Evolutionary conservation across 2,329 filamentous ascomycete species (phyloP), one percentile per base, ranked within the genome.

Genomic region (Paraconiothyrium brasiliense): DNA sequence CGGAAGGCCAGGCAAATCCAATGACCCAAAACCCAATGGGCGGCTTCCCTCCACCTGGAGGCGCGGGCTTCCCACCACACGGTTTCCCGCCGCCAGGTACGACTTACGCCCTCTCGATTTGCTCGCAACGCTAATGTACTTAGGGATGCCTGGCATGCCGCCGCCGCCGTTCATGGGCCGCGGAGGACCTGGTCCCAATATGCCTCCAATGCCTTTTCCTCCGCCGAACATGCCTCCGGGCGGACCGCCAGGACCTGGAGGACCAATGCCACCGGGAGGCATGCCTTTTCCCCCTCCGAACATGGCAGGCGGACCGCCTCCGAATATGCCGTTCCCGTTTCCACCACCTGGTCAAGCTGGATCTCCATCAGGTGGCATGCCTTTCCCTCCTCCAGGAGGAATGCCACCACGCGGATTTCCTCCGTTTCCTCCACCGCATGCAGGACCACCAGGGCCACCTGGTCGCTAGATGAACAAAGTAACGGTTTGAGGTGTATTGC

Each of bases 1-100:
- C 93, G 70, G 95, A 97, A 82, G 95, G 95, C 73, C 93, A 97
- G 79, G 88, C 89, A 64, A 97, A 97, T 79, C 94, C 92, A 55
- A 93, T 95, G 88, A 88, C 94, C 52, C 76, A 77, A 48, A 67
- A 65, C 22, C 72, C 69, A n/a, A 66, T 76, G 66, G 86, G 84
- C 11, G 83, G 85, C 37, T 76, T 76, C 44, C 76, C 74, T 63
- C 84, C 84, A 35, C 83, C 85, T 67, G 80, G 49, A 37, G 61
- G 61, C 13, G 39, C 74, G 84, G 81, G 61, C 90, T 92, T 75
- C 88, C 90, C 48, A 87, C 61, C 61, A 13, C 61, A 59, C 34
- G 87, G 85, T 75, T 71, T 79, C 57, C 68, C 71, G n/a, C 66
- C 61, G 43, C 61, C 62, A 60, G 73, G 73, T 61, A 74, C 64